Conservation (phyloP, 129 eudicot species). For the Tagetes patula region DNA sequence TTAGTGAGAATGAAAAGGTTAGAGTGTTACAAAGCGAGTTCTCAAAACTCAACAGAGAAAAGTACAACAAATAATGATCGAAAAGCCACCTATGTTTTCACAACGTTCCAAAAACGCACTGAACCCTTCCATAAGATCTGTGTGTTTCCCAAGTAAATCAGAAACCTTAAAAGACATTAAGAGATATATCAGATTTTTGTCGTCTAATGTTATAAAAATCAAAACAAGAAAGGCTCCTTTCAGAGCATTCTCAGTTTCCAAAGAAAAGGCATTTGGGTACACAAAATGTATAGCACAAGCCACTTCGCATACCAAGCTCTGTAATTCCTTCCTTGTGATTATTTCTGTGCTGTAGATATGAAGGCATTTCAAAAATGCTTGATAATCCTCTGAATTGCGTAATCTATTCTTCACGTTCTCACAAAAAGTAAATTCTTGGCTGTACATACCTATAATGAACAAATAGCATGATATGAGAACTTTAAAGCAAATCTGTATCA, state of each 20-base stretch:
- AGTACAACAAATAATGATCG: background rate
- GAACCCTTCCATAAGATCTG: constrained; percentile 97
- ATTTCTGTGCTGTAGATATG: constrained; percentile 96
- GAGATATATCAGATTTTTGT: constrained; percentile 5
- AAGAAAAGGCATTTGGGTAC: constrained; percentile 2
- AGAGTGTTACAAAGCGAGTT: background rate
- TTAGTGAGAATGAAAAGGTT: constrained; percentile 9
- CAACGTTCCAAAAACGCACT: constrained; percentile 86
- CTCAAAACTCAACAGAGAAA: background rate
- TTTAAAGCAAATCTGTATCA: background rate
- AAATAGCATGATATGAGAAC: constrained; percentile 3
- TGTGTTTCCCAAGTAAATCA: constrained; percentile 89
- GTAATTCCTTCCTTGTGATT: constrained; percentile 85
- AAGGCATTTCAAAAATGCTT: constrained; percentile 97
- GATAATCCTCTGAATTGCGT: constrained; percentile 84
- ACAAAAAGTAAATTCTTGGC: constrained; percentile 81
- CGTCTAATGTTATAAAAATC: background rate
- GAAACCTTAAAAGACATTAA: constrained; percentile 56
- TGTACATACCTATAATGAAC: constrained; percentile 62
- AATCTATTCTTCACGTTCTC: constrained; percentile 92
- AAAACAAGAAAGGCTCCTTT: constrained; percentile 8
- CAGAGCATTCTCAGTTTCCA: background rate
- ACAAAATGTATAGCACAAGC: constrained; percentile 1
- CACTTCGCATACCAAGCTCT: constrained; percentile 65
- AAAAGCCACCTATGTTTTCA: constrained; percentile 70